Percentiles rank a stretch among this genome's conserved stretches.
Conservation (phyloP, 2,329 filamentous ascomycete species). For the Diaporthe aspalathi region DNA sequence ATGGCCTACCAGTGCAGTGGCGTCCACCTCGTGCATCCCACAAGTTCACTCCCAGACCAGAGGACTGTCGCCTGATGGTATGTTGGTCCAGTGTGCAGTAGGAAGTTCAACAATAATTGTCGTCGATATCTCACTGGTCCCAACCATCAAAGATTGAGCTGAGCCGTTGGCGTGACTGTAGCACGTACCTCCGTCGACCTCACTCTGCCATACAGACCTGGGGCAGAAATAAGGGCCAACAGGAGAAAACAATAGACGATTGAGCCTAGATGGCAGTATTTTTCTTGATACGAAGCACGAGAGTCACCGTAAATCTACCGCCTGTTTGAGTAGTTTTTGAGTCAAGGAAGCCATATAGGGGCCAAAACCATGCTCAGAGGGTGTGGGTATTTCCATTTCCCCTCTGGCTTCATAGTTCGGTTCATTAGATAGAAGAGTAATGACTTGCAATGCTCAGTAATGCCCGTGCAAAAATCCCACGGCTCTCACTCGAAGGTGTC, state of each 20-base stretch:
- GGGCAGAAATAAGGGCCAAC: neutral
- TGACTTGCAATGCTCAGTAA: neutral
- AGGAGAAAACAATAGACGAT: neutral
- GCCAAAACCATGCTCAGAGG: too few relatives aligned
- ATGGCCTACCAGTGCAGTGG: neutral
- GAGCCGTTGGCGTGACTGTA: neutral
- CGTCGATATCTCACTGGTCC: neutral
- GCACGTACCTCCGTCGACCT: neutral
- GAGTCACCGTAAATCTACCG: neutral
- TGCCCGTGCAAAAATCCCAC: neutral
- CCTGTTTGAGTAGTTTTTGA: neutral
- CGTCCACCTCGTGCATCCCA: neutral
- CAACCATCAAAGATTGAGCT: neutral
- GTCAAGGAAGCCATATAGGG: too few relatives aligned
- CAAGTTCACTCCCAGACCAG: neutral
- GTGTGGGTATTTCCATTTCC: too few relatives aligned
- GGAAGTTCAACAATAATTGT: neutral
- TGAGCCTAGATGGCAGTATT: neutral
- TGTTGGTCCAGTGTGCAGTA: neutral
- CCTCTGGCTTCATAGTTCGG: too few relatives aligned
- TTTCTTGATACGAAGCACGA: neutral
- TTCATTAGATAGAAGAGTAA: neutral
- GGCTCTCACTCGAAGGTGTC: slow-evolving; percentile 26
- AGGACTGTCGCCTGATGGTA: neutral
- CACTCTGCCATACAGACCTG: neutral